phyloP scores from a whole-genome alignment of 2,329 filamentous ascomycete species.

The Emergomyces orientalis region DNA sequence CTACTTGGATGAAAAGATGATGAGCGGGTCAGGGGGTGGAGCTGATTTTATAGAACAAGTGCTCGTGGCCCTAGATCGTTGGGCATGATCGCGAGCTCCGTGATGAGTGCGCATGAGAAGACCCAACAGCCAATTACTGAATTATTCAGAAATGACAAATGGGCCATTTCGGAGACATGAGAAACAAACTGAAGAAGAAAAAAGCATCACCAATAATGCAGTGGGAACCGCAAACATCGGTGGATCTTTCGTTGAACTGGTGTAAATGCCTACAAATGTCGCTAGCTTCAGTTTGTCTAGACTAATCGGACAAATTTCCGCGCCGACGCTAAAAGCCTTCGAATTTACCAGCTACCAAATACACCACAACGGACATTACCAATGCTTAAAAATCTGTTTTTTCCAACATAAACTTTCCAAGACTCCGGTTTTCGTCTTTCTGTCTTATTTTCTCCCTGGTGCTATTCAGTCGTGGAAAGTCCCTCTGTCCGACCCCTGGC shows the following conservation, averaged over 20 bases:
- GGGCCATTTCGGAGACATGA: background rate
- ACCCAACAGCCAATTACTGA: background rate
- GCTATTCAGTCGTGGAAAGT: no score
- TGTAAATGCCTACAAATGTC: background rate
- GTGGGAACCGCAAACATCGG: background rate
- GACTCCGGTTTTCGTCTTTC: no score
- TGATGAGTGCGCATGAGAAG: background rate
- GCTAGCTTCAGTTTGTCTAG: background rate
- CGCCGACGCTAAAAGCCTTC: background rate
- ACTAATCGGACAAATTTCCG: background rate
- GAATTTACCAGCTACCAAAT: no score
- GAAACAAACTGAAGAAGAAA: background rate
- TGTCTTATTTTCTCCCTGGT: no score
- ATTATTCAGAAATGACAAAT: background rate
- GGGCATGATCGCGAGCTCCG: background rate
- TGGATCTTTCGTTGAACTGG: background rate
- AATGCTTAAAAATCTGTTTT: background rate
- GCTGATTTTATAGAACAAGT: background rate
- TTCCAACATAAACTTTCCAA: no score
- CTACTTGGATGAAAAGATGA: background rate
- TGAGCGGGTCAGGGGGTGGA: background rate
- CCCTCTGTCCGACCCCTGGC: no score
- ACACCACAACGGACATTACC: background rate
- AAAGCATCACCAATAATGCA: background rate
- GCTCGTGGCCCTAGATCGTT: no score